These are phyloP conservation scores for Picochlorum costavermella DNA, from an alignment of 139 green algal genomes.

Conservation along the genomic window DNA sequence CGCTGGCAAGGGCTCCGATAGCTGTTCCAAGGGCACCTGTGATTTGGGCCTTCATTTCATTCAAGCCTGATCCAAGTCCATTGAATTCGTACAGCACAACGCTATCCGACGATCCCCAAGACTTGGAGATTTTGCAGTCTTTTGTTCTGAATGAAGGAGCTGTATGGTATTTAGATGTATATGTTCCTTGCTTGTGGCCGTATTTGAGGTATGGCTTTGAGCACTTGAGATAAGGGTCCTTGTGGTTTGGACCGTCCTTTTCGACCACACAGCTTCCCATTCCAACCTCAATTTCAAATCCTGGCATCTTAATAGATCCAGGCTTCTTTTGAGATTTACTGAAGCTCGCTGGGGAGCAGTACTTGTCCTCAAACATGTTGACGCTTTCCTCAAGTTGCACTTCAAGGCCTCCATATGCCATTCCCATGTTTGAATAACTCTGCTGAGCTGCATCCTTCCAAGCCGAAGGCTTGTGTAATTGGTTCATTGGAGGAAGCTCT, in stretches of 20 bases:
- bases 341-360: neutral
- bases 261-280: slow-evolving; percentile 19
- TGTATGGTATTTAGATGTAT: slow-evolving; percentile 14
- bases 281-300: slow-evolving; percentile 17
- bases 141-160: slow-evolving; percentile 17
- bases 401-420: slow-evolving; percentile 1
- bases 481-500: neutral
- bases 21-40: neutral
- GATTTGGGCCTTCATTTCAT: slow-evolving; percentile 8
- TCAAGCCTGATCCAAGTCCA: slow-evolving; percentile 9
- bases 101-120: slow-evolving; percentile 13
- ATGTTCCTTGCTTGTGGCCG: neutral
- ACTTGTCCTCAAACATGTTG: neutral
- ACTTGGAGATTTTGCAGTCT: slow-evolving; percentile 27
- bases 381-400: neutral
- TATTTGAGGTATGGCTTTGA: slow-evolving; percentile 17
- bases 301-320: neutral
- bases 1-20: neutral
- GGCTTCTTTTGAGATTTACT: slow-evolving; percentile 4
- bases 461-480: slow-evolving; percentile 1
- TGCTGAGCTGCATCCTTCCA: neutral
- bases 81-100: slow-evolving; percentile 33
- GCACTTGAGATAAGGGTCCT: slow-evolving; percentile 3
- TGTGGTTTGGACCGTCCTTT: neutral
- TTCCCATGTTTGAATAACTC: neutral